These are phyloP conservation scores for Lepiota brunneoincarnata DNA, from an alignment of 768 basidiomycete species.

Conservation along the genomic window DNA sequence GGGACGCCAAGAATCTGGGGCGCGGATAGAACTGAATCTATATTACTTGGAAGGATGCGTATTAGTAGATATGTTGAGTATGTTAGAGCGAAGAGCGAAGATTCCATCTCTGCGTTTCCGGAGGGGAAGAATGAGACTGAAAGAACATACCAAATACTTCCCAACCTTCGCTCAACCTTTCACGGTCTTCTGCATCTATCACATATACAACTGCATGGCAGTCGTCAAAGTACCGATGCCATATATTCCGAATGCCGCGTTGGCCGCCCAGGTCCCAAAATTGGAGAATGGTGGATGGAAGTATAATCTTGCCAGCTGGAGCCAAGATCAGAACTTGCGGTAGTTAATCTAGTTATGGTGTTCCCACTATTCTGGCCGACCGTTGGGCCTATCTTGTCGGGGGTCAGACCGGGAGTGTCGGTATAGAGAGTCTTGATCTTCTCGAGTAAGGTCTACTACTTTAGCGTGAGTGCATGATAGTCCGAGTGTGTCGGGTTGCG, in stretches of 20 bases:
- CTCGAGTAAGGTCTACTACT: constrained; percentile 77
- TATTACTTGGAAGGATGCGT: constrained; percentile 16
- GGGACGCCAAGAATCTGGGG: constrained; percentile 91
- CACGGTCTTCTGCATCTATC: constrained; percentile 89
- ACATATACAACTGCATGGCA: constrained; percentile 97
- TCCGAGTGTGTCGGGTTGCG: constrained; percentile 11
- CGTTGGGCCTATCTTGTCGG: constrained; percentile 93
- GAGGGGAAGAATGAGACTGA: background rate
- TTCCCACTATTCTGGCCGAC: constrained; percentile 91
- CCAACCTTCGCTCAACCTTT: constrained; percentile 92
- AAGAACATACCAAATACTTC: constrained; percentile 84
- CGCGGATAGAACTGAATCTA: constrained; percentile 83
- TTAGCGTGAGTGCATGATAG: background rate
- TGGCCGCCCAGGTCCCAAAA: constrained; percentile 99
- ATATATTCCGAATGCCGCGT: constrained; percentile 89
- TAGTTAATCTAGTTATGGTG: background rate
- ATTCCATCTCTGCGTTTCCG: background rate
- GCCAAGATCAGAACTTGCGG: background rate
- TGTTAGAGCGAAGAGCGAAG: background rate
- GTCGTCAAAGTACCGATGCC: constrained; percentile 93
- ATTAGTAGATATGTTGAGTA: background rate
- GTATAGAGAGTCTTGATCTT: constrained; percentile 93
- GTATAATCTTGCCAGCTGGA: constrained; percentile 85
- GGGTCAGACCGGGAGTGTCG: constrained; percentile 79
- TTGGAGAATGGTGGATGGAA: constrained; percentile 91